These are phyloP conservation scores for Cladosporium colombiae DNA, from an alignment of 2,329 filamentous ascomycete species.

Conservation along the genomic window DNA sequence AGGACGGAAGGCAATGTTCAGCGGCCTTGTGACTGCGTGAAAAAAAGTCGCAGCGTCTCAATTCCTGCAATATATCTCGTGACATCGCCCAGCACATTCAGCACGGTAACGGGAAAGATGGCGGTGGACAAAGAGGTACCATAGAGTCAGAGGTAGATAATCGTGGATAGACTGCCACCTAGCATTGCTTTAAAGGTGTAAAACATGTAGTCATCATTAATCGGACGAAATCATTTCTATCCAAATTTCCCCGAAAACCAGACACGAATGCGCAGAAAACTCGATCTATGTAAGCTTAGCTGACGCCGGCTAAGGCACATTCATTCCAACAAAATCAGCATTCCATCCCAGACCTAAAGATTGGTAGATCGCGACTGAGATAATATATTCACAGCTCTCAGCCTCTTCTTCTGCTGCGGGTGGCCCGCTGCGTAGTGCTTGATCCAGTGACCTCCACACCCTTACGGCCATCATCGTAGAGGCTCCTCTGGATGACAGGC, in stretches of 20 bases:
- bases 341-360: not conserved
- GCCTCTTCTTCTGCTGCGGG: conserved; percentile 24
- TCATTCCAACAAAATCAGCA: not conserved
- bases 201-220: not conserved
- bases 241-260: not conserved
- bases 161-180: not conserved
- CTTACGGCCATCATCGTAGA: conserved; percentile 32
- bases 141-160: not conserved
- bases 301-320: not conserved
- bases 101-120: not conserved
- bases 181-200: not conserved
- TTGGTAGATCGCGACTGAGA: not conserved
- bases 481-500: conserved; percentile 22
- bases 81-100: not conserved
- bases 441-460: conserved; percentile 30
- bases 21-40: not conserved
- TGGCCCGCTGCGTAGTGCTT: conserved; percentile 11
- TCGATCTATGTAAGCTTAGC: not conserved
- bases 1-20: not conserved
- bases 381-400: conserved; percentile 6
- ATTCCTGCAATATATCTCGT: not conserved
- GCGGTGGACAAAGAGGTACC: not conserved
- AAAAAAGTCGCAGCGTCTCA: not conserved
- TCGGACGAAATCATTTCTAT: not conserved
- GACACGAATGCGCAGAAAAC: not conserved